Evolutionary conservation across 306 rosid species (phyloP), one percentile per base, ranked within the genome.

Genomic region (Crotalaria pallida): DNA sequence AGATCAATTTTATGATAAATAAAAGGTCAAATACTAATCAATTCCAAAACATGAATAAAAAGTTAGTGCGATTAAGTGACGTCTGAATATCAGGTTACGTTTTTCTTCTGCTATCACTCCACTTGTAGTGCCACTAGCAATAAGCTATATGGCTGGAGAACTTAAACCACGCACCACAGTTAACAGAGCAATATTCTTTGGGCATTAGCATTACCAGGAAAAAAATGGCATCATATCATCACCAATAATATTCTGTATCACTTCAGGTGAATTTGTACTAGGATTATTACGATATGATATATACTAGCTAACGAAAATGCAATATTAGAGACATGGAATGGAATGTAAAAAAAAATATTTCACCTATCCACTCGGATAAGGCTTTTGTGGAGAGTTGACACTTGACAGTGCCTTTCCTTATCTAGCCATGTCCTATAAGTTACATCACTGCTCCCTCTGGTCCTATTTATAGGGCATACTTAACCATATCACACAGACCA

Each of bases 351-450:
- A 56, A 15, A 10, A 55, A 56, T 9, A 10, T 16, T 41, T 59
- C 58, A 15, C 3, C 18, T 7, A 49, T 61, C 61, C 77, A 77
- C 13, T 77, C 7, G 61, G 7, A 38, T 31, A 19, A 41, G 31
- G 66, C 10, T 70, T 62, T 69, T 12, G 45, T 53, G 75, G 52
- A 75, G 67, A 74, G 24, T 47, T n/a, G n/a, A n/a, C n/a, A n/a
- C n/a, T n/a, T n/a, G n/a, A n/a, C 61, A 69, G 2, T 15, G 2
- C 19, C 26, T 67, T 67, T 59, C 40, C 47, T 16, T 10, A 67
- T 67, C 56, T 68, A 29, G 16, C 12, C 21, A 47, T 17, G 61
- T 49, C 38, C 57, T 23, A 48, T 45, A 22, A 22, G 55, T 58
- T 7, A 49, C 70, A 38, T 27, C 26, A 36, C 17, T 24, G 5